Evolutionary conservation across 1,284 basidiomycete genomes (phyloP).

Genomic region (Inonotus hispidus): DNA sequence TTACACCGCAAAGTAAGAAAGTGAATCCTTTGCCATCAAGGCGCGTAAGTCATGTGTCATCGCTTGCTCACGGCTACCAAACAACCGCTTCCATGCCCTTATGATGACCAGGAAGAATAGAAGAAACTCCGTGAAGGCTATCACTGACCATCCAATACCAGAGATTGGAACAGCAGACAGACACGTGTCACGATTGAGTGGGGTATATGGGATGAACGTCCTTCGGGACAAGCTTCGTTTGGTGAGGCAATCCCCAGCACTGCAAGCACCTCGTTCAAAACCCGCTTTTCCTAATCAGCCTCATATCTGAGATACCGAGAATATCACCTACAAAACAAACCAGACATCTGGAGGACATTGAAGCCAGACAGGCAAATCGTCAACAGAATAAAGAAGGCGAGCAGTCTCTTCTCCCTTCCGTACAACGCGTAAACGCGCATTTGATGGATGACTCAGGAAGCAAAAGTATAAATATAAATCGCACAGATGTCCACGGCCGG

Average conservation of each 20-base stretch:
- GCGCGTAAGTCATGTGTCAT: background rate
- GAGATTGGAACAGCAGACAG: background rate
- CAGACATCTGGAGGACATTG: background rate
- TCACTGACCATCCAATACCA: background rate
- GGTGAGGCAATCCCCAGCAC: background rate
- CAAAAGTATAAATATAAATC: background rate
- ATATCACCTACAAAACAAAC: background rate
- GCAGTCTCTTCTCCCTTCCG: background rate
- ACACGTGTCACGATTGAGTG: background rate
- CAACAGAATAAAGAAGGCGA: background rate
- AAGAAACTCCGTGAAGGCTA: background rate
- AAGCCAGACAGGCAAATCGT: background rate
- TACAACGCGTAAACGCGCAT: constrained; percentile 1
- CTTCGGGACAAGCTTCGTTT: background rate
- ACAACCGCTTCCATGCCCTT: background rate
- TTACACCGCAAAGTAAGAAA: background rate
- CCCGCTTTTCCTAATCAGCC: background rate
- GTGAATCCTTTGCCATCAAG: background rate
- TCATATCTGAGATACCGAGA: background rate
- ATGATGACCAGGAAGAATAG: background rate
- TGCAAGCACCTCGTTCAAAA: background rate
- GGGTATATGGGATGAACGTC: background rate
- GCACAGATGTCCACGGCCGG: background rate
- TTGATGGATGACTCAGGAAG: background rate
- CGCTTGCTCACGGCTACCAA: background rate